A percentile compares a stretch with the other conserved stretches of the same genome.
phyloP scores from a whole-genome alignment of 495 filamentous ascomycete genomes.

The Aspergillus biplanus region DNA sequence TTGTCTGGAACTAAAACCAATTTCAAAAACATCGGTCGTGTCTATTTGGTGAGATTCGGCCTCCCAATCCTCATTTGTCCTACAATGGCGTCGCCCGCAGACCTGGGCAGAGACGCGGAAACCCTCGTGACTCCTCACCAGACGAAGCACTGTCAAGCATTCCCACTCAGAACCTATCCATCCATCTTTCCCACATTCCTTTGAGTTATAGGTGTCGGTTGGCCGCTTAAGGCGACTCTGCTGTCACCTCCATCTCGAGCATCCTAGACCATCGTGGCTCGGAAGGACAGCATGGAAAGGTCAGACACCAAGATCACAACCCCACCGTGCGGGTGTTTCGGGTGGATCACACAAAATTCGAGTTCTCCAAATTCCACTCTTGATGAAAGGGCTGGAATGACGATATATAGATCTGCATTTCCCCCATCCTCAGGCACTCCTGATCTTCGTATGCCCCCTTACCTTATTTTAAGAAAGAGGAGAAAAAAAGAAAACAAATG shows the following conservation, averaged over 20 bases:
- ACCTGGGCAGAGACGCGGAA: not conserved
- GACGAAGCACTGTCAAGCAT: conserved; percentile 10
- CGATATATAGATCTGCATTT: conserved; percentile 17
- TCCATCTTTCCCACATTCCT: conserved; percentile 8
- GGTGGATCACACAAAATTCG: not conserved
- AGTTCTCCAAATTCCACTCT: not conserved
- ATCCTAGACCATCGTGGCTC: conserved; percentile 10
- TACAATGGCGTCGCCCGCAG: not conserved
- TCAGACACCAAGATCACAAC: conserved; percentile 27
- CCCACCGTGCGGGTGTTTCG: conserved; percentile 13
- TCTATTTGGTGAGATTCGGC: not conserved
- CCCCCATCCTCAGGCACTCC: too few species aligned
- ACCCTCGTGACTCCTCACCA: conserved; percentile 14
- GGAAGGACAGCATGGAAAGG: conserved; percentile 14
- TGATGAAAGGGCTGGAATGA: not conserved
- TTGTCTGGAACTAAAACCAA: not conserved
- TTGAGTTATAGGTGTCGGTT: not conserved
- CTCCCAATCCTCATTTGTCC: not conserved
- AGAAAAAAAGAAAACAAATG: not conserved
- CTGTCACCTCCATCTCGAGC: conserved; percentile 17
- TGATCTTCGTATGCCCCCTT: not conserved
- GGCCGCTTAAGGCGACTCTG: conserved; percentile 7
- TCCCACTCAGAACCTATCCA: not conserved
- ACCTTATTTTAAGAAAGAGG: not conserved
- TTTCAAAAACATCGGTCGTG: not conserved